Conservation (phyloP, 2,329 filamentous ascomycete species). For the Tolypocladium amazonense region DNA sequence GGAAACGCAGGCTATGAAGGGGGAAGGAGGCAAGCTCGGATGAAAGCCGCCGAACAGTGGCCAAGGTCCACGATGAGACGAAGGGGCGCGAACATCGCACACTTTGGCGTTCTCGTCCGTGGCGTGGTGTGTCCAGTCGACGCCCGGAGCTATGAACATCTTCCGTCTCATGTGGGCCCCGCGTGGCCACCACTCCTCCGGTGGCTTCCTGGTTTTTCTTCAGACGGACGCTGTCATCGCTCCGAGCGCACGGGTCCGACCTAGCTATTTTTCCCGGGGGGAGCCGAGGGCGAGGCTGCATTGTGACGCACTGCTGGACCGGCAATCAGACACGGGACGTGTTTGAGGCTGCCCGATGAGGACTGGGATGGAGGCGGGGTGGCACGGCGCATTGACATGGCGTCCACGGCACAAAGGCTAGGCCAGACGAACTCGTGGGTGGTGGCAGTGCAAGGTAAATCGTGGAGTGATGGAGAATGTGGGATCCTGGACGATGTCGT, state of each 20-base stretch:
- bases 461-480: not conserved
- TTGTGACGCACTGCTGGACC: not conserved
- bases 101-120: not conserved
- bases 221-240: not conserved
- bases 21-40: not conserved
- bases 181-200: not conserved
- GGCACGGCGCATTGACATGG: not conserved
- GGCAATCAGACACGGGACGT: slow-evolving; percentile 1
- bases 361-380: not conserved
- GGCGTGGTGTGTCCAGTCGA: not conserved
- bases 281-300: not conserved
- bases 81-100: not conserved
- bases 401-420: not conserved
- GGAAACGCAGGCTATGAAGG: not conserved
- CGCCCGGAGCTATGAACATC: not conserved
- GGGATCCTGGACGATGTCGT: not conserved
- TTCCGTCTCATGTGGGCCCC: not conserved
- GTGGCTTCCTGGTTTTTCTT: not conserved
- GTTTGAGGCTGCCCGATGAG: not conserved
- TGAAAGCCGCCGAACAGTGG: not conserved
- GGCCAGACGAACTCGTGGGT: not conserved
- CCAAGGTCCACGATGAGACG: not conserved
- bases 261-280: not conserved
- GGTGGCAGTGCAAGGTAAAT: not conserved
- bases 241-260: not conserved